Percentiles rank a stretch among this genome's conserved stretches.
Evolutionary conservation across 2,329 filamentous ascomycete genomes (phyloP).

Genomic region (Curvularia hawaiiensis): DNA sequence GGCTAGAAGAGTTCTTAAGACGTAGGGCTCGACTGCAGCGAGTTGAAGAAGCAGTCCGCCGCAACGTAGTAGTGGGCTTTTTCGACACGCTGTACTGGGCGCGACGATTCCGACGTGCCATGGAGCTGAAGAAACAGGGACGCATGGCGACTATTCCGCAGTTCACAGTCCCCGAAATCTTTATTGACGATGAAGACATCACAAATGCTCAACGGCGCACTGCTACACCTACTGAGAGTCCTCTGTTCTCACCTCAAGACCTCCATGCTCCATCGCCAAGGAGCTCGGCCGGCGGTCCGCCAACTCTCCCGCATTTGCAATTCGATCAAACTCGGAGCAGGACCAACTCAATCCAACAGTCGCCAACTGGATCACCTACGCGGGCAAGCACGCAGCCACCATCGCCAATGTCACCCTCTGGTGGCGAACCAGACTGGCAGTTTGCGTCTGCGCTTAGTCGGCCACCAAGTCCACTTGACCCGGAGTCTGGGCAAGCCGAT

Average conservation of each 20-base stretch:
- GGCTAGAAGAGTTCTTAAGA: conserved; percentile 91
- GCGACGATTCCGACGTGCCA: conserved; percentile 76
- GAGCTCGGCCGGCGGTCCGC: conserved; percentile 33
- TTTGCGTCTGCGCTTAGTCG: conserved; percentile 52
- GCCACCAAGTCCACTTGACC: conserved; percentile 44
- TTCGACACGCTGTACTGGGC: conserved; percentile 94
- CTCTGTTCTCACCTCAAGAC: conserved; percentile 41
- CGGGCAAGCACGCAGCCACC: conserved; percentile 30
- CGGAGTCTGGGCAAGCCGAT: conserved; percentile 32
- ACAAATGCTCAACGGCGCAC: conserved; percentile 48
- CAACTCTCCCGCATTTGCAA: conserved; percentile 33
- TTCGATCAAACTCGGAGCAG: conserved; percentile 38
- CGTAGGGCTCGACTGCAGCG: conserved; percentile 88
- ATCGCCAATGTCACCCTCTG: conserved; percentile 38
- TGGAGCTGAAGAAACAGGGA: conserved; percentile 71
- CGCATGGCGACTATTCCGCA: conserved; percentile 80
- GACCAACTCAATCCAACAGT: conserved; percentile 47
- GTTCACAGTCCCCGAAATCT: conserved; percentile 86
- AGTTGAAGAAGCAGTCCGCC: conserved; percentile 91
- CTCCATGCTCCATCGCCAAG: conserved; percentile 24
- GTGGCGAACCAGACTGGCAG: conserved; percentile 50
- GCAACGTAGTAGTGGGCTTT: conserved; percentile 89
- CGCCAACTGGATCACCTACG: conserved; percentile 43
- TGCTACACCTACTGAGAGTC: conserved; percentile 33
- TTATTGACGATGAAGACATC: conserved; percentile 78